These are phyloP conservation scores for Phytopythium oedochilum DNA, from an alignment of 352 stramenopile species.

Conservation along the genomic window DNA sequence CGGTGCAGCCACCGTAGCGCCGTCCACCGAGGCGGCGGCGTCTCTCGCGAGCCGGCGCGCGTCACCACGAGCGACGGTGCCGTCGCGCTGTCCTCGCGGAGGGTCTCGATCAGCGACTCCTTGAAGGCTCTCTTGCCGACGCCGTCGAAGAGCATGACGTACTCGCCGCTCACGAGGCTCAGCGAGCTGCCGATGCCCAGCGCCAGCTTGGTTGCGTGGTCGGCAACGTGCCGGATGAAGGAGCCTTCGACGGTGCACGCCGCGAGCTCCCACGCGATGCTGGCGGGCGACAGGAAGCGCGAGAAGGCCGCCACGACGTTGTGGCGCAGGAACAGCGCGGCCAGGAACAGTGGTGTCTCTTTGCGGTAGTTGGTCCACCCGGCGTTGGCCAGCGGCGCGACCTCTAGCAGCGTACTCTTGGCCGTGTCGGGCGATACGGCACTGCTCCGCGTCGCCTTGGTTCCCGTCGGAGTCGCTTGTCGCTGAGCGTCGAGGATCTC, in stretches of 20 bases:
- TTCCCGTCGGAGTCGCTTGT: conserved; percentile 2
- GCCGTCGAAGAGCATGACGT: conserved; percentile 70
- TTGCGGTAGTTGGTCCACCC: conserved; percentile 67
- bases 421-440: conserved; percentile 7
- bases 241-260: conserved; percentile 76
- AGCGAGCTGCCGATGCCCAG: conserved; percentile 19
- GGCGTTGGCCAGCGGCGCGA: conserved; percentile 11
- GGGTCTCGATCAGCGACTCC: conserved; percentile 63
- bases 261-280: conserved; percentile 42
- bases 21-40: conserved; percentile 4
- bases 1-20: background rate
- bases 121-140: conserved; percentile 58
- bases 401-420: conserved; percentile 13
- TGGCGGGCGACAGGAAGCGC: conserved; percentile 26
- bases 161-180: conserved; percentile 40
- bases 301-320: conserved; percentile 30
- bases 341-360: conserved; percentile 66
- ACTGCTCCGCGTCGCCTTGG: conserved; percentile 5
- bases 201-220: conserved; percentile 19
- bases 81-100: conserved; percentile 61
- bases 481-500: conserved; percentile 42
- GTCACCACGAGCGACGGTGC: conserved; percentile 48
- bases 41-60: conserved; percentile 21
- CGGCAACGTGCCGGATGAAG: conserved; percentile 51
- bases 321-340: conserved; percentile 50